A percentile compares a stretch with the other conserved stretches of the same genome.
phyloP scores from a whole-genome alignment of 139 green algal species.

The Deuterostichococcus epilithicus region DNA sequence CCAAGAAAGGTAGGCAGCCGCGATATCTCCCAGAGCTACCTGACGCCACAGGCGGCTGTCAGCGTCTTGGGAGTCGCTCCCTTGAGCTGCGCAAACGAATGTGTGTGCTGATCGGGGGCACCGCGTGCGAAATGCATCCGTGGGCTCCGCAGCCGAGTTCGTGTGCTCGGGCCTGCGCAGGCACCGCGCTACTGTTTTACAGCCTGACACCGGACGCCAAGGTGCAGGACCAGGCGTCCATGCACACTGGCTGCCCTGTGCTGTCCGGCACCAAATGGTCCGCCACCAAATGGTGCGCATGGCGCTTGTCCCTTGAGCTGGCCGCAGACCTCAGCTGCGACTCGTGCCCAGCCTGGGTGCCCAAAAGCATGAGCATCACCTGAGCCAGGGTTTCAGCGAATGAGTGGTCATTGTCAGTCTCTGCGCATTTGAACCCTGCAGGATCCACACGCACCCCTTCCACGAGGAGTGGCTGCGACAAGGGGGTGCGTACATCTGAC shows the following conservation, averaged over 20 bases:
- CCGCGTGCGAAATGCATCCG: too few species aligned
- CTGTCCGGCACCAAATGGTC: constrained; percentile 32
- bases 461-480: constrained; percentile 12
- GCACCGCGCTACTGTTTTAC: constrained; percentile 34
- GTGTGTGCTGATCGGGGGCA: too few species aligned
- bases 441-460: constrained; percentile 26
- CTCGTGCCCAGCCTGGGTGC: neutral
- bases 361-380: neutral
- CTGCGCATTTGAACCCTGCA: neutral
- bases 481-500: neutral
- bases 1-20: constrained; percentile 25
- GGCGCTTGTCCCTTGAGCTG: neutral
- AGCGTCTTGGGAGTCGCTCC: too few species aligned
- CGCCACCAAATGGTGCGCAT: constrained; percentile 25
- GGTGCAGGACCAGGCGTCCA: constrained; percentile 6
- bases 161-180: neutral
- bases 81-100: too few species aligned
- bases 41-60: too few species aligned
- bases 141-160: too few species aligned
- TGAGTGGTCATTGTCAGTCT: neutral
- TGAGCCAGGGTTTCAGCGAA: neutral
- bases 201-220: constrained; percentile 14
- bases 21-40: neutral
- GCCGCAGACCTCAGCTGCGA: neutral
- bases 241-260: constrained; percentile 36